Evolutionary conservation across 495 filamentous ascomycete species (phyloP).

Genomic region (Podospora bellae-mahoneyi): DNA sequence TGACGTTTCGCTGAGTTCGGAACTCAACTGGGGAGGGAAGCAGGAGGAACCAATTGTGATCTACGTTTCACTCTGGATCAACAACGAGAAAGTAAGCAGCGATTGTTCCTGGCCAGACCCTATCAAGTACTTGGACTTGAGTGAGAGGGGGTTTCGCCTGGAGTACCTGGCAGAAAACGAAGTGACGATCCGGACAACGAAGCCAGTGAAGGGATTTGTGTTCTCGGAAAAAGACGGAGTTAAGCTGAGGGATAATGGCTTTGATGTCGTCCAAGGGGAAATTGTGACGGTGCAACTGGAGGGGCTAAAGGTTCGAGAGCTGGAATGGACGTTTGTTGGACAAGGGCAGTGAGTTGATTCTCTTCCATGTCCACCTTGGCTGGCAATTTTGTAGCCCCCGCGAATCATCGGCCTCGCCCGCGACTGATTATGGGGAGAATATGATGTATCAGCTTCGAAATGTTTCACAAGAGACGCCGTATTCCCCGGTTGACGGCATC

Average conservation of each 20-base stretch:
- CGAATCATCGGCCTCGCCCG: no score
- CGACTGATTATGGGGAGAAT: not conserved
- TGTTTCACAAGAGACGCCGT: not conserved
- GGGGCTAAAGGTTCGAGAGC: slow-evolving; percentile 17
- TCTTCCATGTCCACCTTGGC: no score
- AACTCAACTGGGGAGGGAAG: slow-evolving; percentile 43
- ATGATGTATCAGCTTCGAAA: not conserved
- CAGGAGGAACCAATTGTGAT: slow-evolving; percentile 48
- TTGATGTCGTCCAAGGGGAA: slow-evolving; percentile 47
- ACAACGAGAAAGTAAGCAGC: slow-evolving; percentile 50
- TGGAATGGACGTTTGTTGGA: slow-evolving; percentile 30
- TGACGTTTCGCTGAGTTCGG: slow-evolving; percentile 45
- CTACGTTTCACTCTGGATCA: slow-evolving; percentile 45
- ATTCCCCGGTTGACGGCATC: not conserved
- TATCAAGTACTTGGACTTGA: slow-evolving; percentile 71
- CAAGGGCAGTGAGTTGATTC: not conserved
- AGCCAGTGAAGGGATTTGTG: slow-evolving; percentile 49
- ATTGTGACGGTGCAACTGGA: slow-evolving; percentile 31
- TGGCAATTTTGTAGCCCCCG: no score
- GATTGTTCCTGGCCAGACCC: slow-evolving; percentile 79
- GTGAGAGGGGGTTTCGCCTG: slow-evolving; percentile 34
- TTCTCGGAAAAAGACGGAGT: slow-evolving; percentile 42
- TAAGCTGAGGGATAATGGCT: slow-evolving; percentile 46
- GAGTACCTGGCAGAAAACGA: slow-evolving; percentile 2
- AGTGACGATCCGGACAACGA: slow-evolving; percentile 34